Evolutionary conservation across 495 filamentous ascomycete genomes (phyloP), one percentile per base, ranked within the genome.

Genomic region (Amniculicola lignicola): DNA sequence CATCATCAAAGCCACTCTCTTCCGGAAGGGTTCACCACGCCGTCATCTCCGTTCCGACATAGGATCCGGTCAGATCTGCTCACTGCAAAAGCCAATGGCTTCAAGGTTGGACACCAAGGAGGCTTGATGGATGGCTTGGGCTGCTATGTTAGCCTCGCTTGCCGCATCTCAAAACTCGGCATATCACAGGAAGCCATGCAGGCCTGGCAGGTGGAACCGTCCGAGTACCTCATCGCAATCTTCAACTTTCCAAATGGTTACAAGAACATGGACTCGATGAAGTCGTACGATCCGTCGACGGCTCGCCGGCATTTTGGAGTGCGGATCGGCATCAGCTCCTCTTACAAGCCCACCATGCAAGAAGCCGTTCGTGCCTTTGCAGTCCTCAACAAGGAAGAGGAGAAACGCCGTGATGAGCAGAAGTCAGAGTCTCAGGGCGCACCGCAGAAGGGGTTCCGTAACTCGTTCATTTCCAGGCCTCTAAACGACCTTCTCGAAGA

Each of bases 161-260:
- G 86, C 39, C 83, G 82, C 0, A 78, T 89, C 42, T 70, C 73
- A 0, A 86, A 86, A 56, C 77, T 96, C 1, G 84, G 78, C 1
- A 80, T 97, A 23, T 89, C 89, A 2, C 77, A 86, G 23, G 88
- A 91, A 56, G 86, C 81, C 1, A 76, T 86, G 69, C 77, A 82
- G 58, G 86, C 89, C 12, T 97, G 92, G 92, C 75, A 83, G 45
- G 67, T 97, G 15, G 64, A 78, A 12, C 67, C 72, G 0, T 67
- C 72, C 0, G 82, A 94, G 22, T 93, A 93, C 63, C 67, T 96
- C 36, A 80, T 94, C 4, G 74, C 95, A 4, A 75, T 96, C 12
- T 77, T 95, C n/a, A 77, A 80, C 41, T 91, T 85, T 60, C 68
- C 73, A 0, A 60, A 65, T 23, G 73, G 70, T 0, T 96, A 95